Evolutionary conservation across 2,329 filamentous ascomycete genomes (phyloP), one percentile per base, ranked within the genome.

Genomic region (Cladosporium sp.): DNA sequence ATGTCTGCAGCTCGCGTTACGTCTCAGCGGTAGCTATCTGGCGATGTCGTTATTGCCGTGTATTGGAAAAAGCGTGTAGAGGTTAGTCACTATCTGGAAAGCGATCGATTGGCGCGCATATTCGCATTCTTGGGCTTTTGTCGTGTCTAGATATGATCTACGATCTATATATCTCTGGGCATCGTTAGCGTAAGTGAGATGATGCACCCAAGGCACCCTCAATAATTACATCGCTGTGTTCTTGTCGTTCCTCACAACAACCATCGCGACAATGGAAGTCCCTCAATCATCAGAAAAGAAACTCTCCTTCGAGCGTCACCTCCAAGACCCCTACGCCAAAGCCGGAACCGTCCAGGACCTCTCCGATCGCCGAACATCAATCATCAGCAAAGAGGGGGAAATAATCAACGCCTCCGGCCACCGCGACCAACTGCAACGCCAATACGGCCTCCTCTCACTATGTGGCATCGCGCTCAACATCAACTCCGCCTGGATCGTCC

Each of bases 361-460:
- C 28, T 67, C 63, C 36, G 58, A 70, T 43, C 63, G 66, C 54
- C 63, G 66, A 36, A 69, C 66, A 2, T 73, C 72, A 11, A 53
- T 75, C 28, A 70, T 74, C 18, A 71, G 69, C 53, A 71, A 73
- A 64, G 71, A 73, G 43, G 81, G 82, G 13, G 76, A 81, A 34
- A 72, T 81, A n/a, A 74, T 89, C 72, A 90, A 90, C 71, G 86
- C 86, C 0, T 87, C 87, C 1, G 87, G 88, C 6, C 86, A 89
- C 74, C 80, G 79, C 67, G 87, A 89, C 74, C 86, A 89, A 73
- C 77, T 90, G 43, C 83, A 84, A 65, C 81, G 87, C 18, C 88
- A 89, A 71, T 89, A 89, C 74, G 83, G 85, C 39, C 77, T 89
- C 10, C 70, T 88, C 56, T 84, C 83, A 59, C 83, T 89, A 49